Base-by-base conservation (phyloP, 2,329 filamentous ascomycete genomes). In the Alternaria solani region DNA sequence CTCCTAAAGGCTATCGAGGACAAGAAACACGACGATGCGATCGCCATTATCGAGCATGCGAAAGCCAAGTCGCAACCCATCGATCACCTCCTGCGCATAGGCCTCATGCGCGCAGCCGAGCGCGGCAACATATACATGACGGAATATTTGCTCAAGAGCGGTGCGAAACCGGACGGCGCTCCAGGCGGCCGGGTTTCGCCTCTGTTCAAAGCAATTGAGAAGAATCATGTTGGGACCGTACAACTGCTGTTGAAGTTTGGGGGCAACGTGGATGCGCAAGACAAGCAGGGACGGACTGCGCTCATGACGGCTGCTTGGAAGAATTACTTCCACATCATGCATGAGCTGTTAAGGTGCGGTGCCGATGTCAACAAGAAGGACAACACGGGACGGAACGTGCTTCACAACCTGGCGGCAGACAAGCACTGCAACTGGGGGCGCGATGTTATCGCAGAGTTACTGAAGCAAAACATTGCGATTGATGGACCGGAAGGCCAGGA, bases 371-470 rank as follows among this genome's bases (percentile, higher is more conserved):
- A 81, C 55, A 72, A 74, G 36, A 72, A 72, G 43, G 78, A 78
- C 58, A 71, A 71, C 14, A 69, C 67, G 20, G 70, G 70, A 16
- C 68, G 75, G 44, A 78, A 77, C 54, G 69, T 78, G 6, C 62
- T 79, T 42, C 73, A 79, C 51, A 78, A 78, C 39, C 56, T 79
- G 41, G 77, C 77, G 3, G 77, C 76, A 25, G 77, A 79, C 57
- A 78, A 82, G 58, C 76, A 80, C 58, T 81, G 79, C 59, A 80
- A 83, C 38, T 84, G 82, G 82, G 81, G 79, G 1, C 73, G 81
- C 30, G 78, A 82, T 59, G 79, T 83, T 18, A 76, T 84, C 18
- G 70, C 75, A 16, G 56, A 81, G 51, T 60, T 84, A 38, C 62
- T 84, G 47, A 65, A 70, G 20, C 79, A 77, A 5, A 70, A 75